These are phyloP conservation scores for Platismatia glauca DNA, from an alignment of 495 filamentous ascomycete species.

Conservation along the genomic window DNA sequence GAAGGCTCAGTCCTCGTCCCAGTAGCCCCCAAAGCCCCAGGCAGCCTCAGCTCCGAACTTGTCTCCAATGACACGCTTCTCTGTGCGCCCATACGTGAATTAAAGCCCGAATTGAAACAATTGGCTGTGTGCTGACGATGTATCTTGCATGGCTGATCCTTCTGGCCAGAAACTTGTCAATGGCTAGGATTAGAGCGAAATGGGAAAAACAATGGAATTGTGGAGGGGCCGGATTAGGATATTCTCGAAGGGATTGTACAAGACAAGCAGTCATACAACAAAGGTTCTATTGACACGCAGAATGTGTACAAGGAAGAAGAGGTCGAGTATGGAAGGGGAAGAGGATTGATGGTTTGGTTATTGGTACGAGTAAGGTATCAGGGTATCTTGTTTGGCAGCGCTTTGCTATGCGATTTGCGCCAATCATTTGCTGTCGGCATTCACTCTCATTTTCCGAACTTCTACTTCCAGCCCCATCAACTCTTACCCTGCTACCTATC, in stretches of 20 bases:
- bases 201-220: background rate
- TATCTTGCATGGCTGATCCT: background rate
- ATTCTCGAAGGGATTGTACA: background rate
- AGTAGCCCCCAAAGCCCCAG: background rate
- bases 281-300: background rate
- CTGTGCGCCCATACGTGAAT: background rate
- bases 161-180: background rate
- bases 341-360: too few species aligned
- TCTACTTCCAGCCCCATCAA: constrained; percentile 7
- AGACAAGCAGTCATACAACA: background rate
- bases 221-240: background rate
- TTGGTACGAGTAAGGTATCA: too few species aligned
- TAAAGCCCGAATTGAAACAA: background rate
- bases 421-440: constrained; percentile 1
- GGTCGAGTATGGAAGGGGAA: background rate
- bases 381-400: constrained; percentile 2
- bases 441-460: background rate
- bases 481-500: too few species aligned
- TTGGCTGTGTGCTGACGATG: background rate
- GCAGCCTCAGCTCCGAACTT: background rate
- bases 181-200: background rate
- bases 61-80: background rate
- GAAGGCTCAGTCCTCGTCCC: background rate
- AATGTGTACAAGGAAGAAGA: background rate
- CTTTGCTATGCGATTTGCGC: constrained; percentile 12